Evolutionary conservation across 192 early-diverging fungal species (phyloP).

Genomic region (Cetraspora pellucida): DNA sequence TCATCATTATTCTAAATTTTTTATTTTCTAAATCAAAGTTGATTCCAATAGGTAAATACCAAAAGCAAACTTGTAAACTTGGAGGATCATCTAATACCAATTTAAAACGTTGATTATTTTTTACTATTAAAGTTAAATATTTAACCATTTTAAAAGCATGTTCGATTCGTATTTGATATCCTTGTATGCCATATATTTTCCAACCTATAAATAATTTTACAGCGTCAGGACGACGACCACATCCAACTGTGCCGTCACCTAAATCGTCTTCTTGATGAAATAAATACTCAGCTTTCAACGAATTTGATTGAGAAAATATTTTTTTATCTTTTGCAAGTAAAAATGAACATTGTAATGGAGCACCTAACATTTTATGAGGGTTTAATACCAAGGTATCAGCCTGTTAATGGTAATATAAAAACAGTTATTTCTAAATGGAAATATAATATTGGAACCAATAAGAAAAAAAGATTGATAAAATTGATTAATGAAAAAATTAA

Average conservation of each 20-base stretch:
- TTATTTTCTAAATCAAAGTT: conserved; percentile 30
- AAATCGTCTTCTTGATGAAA: conserved; percentile 72
- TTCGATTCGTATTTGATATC: conserved; percentile 59
- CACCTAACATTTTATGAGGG: conserved; percentile 83
- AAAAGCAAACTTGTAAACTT: conserved; percentile 70
- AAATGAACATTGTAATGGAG: conserved; percentile 78
- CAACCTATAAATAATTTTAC: conserved; percentile 79
- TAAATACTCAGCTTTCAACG: conserved; percentile 67
- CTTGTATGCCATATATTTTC: conserved; percentile 70
- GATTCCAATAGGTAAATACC: conserved; percentile 62
- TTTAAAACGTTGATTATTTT: conserved; percentile 42
- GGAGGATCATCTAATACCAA: conserved; percentile 47
- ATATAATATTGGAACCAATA: background rate
- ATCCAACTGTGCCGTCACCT: conserved; percentile 78
- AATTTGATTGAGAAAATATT: conserved; percentile 63
- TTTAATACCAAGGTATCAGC: conserved; percentile 73
- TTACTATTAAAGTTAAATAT: conserved; percentile 46
- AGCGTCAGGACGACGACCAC: conserved; percentile 77
- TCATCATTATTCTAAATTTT: conserved; percentile 41
- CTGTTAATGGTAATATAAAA: conserved; percentile 31
- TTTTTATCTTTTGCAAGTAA: conserved; percentile 59
- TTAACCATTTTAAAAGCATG: conserved; percentile 58
- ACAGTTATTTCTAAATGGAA: background rate
- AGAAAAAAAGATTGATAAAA: background rate
- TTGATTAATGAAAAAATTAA: background rate